Percentiles rank a stretch among this genome's conserved stretches.
phyloP scores from a whole-genome alignment of 2,329 filamentous ascomycete species.

The Zymoseptoria brevis region DNA sequence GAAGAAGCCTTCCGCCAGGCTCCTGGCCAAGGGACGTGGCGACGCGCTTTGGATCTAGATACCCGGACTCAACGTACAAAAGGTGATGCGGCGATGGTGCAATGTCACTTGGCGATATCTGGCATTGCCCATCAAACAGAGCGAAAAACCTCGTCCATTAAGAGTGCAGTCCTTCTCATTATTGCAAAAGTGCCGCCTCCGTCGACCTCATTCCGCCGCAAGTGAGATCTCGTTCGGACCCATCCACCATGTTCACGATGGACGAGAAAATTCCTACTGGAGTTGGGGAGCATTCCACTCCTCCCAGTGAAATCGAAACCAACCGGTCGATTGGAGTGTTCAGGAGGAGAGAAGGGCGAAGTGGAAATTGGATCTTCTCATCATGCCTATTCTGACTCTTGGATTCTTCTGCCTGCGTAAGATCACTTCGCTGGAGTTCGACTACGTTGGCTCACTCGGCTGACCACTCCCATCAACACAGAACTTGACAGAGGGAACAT shows the following conservation, averaged over 20 bases:
- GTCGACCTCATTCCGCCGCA: too few species aligned
- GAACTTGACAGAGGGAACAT: slow-evolving; percentile 28
- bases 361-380: slow-evolving; percentile 28
- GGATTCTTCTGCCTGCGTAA: slow-evolving; percentile 29
- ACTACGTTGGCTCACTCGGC: background rate
- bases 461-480: slow-evolving; percentile 6
- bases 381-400: slow-evolving; percentile 28
- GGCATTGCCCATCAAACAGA: too few species aligned
- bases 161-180: too few species aligned
- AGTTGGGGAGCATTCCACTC: background rate
- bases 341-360: slow-evolving; percentile 26
- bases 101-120: too few species aligned
- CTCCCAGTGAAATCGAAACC: slow-evolving; percentile 8
- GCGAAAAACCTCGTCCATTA: too few species aligned
- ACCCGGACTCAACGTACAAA: too few species aligned
- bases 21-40: too few species aligned
- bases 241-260: slow-evolving; percentile 1
- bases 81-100: too few species aligned
- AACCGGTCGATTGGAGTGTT: slow-evolving; percentile 20
- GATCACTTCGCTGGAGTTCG: background rate
- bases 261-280: slow-evolving; percentile 2
- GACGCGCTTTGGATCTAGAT: too few species aligned
- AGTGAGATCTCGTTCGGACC: too few species aligned
- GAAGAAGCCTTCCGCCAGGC: too few species aligned
- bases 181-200: too few species aligned